Percentiles rank a stretch among this genome's conserved stretches.
phyloP scores from a whole-genome alignment of 1,139 yeast species.

The Tardiomyces depauwii region DNA sequence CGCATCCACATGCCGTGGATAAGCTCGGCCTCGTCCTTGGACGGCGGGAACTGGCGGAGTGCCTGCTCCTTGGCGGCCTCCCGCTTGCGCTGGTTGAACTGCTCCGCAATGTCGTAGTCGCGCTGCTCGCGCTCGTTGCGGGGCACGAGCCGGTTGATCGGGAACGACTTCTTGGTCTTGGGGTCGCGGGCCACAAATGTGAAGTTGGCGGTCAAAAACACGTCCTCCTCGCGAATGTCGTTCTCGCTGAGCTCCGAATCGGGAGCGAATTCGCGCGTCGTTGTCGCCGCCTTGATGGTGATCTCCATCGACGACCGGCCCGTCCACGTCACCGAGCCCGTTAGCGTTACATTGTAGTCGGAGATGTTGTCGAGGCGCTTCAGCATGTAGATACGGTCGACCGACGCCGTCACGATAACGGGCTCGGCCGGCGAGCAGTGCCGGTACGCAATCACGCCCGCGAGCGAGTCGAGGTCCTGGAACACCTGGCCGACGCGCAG shows the following conservation, averaged over 20 bases:
- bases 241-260: conserved; percentile 24
- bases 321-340: conserved; percentile 89
- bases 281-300: conserved; percentile 76
- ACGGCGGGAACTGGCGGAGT: conserved; percentile 54
- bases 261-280: conserved; percentile 36
- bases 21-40: conserved; percentile 56
- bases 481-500: conserved; percentile 84
- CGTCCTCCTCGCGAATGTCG: conserved; percentile 36
- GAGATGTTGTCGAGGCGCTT: conserved; percentile 72
- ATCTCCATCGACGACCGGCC: conserved; percentile 95
- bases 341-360: conserved; percentile 65
- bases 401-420: conserved; percentile 86
- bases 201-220: conserved; percentile 76
- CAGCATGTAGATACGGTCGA: conserved; percentile 81
- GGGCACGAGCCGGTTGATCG: conserved; percentile 72
- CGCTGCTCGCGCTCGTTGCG: conserved; percentile 63
- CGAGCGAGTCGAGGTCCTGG: conserved; percentile 76
- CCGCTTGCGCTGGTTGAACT: conserved; percentile 77
- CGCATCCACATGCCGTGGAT: conserved; percentile 63
- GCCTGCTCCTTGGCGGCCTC: conserved; percentile 55
- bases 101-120: conserved; percentile 80
- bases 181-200: conserved; percentile 95
- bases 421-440: conserved; percentile 83
- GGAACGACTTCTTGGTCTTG: conserved; percentile 73
- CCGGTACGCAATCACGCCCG: conserved; percentile 77